phyloP scores from a whole-genome alignment of 805 yeast genomes.

The Starmera quercuum region DNA sequence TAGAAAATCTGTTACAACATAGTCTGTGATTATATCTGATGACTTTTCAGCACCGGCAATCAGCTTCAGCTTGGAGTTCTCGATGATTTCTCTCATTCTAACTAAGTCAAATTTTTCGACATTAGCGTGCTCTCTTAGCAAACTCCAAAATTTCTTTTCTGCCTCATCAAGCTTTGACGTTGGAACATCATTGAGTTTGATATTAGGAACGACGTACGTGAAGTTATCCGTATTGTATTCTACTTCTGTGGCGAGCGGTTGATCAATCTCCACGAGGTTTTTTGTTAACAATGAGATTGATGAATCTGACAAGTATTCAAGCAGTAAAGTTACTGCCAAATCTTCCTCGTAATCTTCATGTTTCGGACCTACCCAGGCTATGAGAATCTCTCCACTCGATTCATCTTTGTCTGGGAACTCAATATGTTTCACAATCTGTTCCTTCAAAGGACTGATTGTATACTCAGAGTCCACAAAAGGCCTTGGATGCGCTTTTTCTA shows the following conservation, averaged over 20 bases:
- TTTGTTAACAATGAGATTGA: slow-evolving; percentile 71
- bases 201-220: slow-evolving; percentile 48
- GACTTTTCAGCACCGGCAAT: slow-evolving; percentile 56
- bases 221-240: slow-evolving; percentile 71
- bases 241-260: slow-evolving; percentile 72
- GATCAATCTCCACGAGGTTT: slow-evolving; percentile 68
- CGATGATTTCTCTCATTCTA: slow-evolving; percentile 61
- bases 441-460: slow-evolving; percentile 23
- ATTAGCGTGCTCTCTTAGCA: slow-evolving; percentile 46
- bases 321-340: slow-evolving; percentile 64
- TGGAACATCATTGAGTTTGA: slow-evolving; percentile 67
- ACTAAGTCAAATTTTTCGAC: slow-evolving; percentile 48
- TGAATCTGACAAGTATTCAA: slow-evolving; percentile 68
- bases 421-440: slow-evolving; percentile 39
- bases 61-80: slow-evolving; percentile 55
- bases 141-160: slow-evolving; percentile 39
- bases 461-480: slow-evolving; percentile 74
- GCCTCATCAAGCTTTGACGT: slow-evolving; percentile 49
- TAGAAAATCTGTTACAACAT: slow-evolving; percentile 70
- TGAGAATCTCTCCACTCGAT: slow-evolving; percentile 62
- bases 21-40: slow-evolving; percentile 50
- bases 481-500: slow-evolving; percentile 34
- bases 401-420: slow-evolving; percentile 90
- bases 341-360: slow-evolving; percentile 42
- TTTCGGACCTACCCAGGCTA: slow-evolving; percentile 81